Evolutionary conservation across 2,329 filamentous ascomycete genomes (phyloP).

Genomic region (Aphanoascus verrucosus): DNA sequence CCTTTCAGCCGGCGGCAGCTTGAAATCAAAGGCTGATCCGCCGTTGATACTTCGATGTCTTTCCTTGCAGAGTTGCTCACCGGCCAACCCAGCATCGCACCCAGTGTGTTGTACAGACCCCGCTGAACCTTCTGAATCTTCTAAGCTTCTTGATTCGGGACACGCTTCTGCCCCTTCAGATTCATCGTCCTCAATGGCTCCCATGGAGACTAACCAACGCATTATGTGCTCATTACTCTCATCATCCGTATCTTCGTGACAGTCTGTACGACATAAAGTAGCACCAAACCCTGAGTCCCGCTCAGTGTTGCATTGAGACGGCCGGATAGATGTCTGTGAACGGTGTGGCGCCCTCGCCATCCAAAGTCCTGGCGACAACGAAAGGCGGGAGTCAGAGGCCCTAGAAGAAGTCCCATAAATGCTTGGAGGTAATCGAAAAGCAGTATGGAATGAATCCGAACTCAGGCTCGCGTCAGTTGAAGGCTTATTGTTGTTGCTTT

Average conservation of each 20-base stretch:
- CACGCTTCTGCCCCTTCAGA: background rate
- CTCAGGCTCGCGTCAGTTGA: background rate
- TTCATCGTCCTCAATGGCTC: background rate
- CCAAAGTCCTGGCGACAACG: constrained; percentile 5
- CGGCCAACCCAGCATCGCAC: background rate
- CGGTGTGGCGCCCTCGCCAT: constrained; percentile 5
- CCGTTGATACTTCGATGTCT: background rate
- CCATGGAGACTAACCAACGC: constrained; percentile 12
- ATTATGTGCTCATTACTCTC: constrained; percentile 11
- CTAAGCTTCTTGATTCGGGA: background rate
- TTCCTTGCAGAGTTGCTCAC: background rate
- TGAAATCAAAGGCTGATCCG: background rate
- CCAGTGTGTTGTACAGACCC: background rate
- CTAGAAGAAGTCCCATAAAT: background rate
- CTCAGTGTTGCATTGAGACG: constrained; percentile 24
- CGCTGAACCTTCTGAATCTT: background rate
- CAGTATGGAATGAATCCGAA: background rate
- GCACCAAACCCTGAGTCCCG: constrained; percentile 23
- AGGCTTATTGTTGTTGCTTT: background rate
- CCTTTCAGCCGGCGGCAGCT: background rate
- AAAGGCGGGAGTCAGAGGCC: background rate
- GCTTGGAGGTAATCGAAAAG: background rate
- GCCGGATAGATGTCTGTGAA: constrained; percentile 15
- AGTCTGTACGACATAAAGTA: constrained; percentile 21
- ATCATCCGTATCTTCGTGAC: constrained; percentile 9